phyloP scores from a whole-genome alignment of 345 rosid species.

The Arabidopsis thaliana region TAIR10.1 NC_003076.8:6171501-6172000 shows the following conservation, averaged over 20 bases:
- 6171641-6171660: too few relatives aligned
- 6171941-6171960: slow-evolving; percentile 19
- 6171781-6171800: background rate
- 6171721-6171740: background rate
- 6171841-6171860: slow-evolving; percentile 81
- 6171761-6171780: background rate
- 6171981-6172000: background rate
- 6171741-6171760: background rate
- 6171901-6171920: slow-evolving; percentile 59
- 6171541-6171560: too few relatives aligned
- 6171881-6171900: slow-evolving; percentile 57
- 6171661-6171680: too few relatives aligned
- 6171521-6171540: too few relatives aligned
- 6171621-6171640: too few relatives aligned
- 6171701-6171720: background rate
- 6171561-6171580: too few relatives aligned
- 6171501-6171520: too few relatives aligned
- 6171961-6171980: background rate
- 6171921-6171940: slow-evolving; percentile 96
- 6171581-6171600: too few relatives aligned
- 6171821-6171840: slow-evolving; percentile 21
- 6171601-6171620: too few relatives aligned
- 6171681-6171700: too few relatives aligned
- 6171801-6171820: slow-evolving; percentile 5
- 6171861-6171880: slow-evolving; percentile 60